Evolutionary conservation across 192 early-diverging fungal genomes (phyloP).

Genomic region (Podila verticillata): DNA sequence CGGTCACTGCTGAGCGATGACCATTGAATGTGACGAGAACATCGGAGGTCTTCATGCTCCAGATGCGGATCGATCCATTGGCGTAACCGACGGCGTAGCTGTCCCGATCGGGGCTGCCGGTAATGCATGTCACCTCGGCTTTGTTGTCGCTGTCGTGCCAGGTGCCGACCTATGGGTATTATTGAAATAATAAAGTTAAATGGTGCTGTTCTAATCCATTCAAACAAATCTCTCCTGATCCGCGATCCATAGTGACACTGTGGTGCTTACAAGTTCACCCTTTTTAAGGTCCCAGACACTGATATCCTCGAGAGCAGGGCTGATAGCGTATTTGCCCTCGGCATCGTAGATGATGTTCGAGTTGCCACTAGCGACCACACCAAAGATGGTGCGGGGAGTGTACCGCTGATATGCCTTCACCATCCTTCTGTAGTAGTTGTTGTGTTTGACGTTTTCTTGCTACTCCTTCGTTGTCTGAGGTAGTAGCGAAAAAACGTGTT

Average conservation of each 20-base stretch:
- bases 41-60: constrained; percentile 67
- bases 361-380: constrained; percentile 76
- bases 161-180: constrained; percentile 56
- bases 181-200: background rate
- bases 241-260: too few species aligned
- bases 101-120: constrained; percentile 70
- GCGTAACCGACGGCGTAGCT: constrained; percentile 92
- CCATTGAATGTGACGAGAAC: constrained; percentile 87
- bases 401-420: constrained; percentile 88
- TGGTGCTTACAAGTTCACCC: constrained; percentile 66
- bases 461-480: background rate
- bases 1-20: constrained; percentile 87
- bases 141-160: constrained; percentile 88
- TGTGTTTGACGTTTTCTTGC: constrained; percentile 11
- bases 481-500: constrained; percentile 5
- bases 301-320: constrained; percentile 86
- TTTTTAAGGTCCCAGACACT: constrained; percentile 88
- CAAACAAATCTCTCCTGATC: background rate
- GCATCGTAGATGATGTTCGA: constrained; percentile 79
- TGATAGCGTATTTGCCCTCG: constrained; percentile 76
- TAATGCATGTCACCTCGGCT: constrained; percentile 87
- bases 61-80: constrained; percentile 94
- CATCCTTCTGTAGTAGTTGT: constrained; percentile 51
- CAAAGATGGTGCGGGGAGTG: constrained; percentile 80
- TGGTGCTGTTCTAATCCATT: background rate